Evolutionary conservation across 108 stramenopile genomes (phyloP).

Genomic region (Hondaea fermentalgiana): DNA sequence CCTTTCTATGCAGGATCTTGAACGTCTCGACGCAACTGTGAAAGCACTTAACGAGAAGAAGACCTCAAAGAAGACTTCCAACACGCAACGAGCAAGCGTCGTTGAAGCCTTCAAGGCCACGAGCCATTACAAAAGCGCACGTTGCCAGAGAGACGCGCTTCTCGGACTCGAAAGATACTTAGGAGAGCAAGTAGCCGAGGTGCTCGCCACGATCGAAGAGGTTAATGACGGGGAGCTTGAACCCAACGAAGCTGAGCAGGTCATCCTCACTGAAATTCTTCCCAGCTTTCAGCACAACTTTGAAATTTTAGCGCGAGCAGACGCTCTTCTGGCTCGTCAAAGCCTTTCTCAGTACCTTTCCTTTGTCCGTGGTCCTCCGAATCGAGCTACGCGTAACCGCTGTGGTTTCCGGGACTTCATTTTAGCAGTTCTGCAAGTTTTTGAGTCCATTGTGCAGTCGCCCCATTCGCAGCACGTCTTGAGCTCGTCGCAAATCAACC

Average conservation of each 20-base stretch:
- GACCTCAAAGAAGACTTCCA: background rate
- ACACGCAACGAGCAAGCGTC: background rate
- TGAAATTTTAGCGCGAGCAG: background rate
- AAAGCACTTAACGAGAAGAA: background rate
- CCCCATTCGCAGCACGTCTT: background rate
- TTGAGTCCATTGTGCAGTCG: background rate
- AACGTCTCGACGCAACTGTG: background rate
- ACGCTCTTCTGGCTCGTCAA: background rate
- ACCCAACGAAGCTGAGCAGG: background rate
- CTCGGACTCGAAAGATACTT: background rate
- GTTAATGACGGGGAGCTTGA: background rate
- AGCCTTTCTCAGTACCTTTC: background rate
- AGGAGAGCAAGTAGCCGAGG: background rate
- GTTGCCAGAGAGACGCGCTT: background rate
- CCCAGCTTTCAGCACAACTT: slow-evolving; percentile 1
- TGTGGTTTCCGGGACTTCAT: background rate
- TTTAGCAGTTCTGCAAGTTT: background rate
- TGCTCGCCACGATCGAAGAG: background rate
- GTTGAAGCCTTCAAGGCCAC: background rate
- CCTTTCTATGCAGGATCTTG: background rate
- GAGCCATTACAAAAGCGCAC: background rate
- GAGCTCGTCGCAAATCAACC: too few relatives aligned
- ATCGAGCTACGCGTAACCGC: background rate
- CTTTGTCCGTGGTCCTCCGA: background rate
- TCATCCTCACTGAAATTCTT: background rate